Evolutionary conservation across 768 basidiomycete species (phyloP).

Genomic region (Russula compacta): DNA sequence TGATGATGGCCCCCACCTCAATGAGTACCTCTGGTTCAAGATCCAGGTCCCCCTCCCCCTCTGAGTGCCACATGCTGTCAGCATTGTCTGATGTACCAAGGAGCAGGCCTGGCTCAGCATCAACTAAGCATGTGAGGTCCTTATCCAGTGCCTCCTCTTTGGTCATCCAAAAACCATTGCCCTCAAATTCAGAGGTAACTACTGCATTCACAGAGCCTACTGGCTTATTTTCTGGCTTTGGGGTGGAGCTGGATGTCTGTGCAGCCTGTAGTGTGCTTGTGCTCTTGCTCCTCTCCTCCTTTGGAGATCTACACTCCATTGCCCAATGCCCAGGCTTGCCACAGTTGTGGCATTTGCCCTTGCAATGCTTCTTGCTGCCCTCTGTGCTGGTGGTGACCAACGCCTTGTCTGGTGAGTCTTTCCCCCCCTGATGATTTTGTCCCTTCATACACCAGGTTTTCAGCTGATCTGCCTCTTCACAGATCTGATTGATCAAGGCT

Average conservation of each 20-base stretch:
- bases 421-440: neutral
- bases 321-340: neutral
- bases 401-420: neutral
- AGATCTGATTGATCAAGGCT: neutral
- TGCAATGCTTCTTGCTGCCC: constrained; percentile 8
- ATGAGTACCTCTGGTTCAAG: too few species aligned
- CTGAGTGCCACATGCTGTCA: too few species aligned
- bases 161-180: neutral
- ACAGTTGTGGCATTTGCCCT: neutral
- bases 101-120: too few species aligned
- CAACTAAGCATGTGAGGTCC: too few species aligned
- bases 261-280: too few species aligned
- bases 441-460: neutral
- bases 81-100: too few species aligned
- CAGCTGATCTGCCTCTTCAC: neutral
- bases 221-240: neutral
- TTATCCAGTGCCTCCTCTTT: too few species aligned
- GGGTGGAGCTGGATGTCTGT: too few species aligned
- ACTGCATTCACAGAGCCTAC: neutral
- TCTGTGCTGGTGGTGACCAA: neutral
- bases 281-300: too few species aligned
- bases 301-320: neutral
- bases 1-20: too few species aligned
- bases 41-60: too few species aligned
- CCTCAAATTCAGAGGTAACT: neutral